phyloP scores from a whole-genome alignment of 768 basidiomycete genomes.

The Mycena leptocephala region DNA sequence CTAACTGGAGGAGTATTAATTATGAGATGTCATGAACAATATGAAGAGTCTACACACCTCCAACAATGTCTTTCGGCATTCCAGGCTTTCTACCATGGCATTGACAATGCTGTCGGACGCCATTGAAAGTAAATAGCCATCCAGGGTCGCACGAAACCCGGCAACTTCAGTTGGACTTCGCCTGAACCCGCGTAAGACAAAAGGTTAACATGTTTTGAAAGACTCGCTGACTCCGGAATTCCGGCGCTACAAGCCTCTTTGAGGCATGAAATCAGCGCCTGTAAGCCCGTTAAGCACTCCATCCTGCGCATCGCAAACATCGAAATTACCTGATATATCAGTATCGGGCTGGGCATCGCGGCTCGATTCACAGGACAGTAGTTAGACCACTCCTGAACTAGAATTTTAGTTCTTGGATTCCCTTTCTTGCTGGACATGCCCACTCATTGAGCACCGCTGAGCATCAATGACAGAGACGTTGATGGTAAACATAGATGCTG shows the following conservation, averaged over 20 bases:
- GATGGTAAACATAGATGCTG: too few species aligned
- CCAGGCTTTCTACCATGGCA: constrained; percentile 16
- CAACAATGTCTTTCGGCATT: constrained; percentile 16
- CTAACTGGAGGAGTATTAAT: neutral
- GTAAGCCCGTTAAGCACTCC: too few species aligned
- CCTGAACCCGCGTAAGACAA: neutral
- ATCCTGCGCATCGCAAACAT: too few species aligned
- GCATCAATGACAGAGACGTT: too few species aligned
- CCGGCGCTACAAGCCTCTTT: neutral
- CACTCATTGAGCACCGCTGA: too few species aligned
- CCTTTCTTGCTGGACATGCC: too few species aligned
- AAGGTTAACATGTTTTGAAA: neutral
- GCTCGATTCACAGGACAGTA: too few species aligned
- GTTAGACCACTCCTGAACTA: too few species aligned
- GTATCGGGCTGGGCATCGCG: too few species aligned
- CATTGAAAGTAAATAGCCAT: neutral
- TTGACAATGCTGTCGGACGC: neutral
- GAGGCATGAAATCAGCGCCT: neutral
- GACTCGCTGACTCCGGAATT: neutral
- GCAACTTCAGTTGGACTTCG: neutral
- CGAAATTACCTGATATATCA: neutral
- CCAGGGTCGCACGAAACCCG: neutral
- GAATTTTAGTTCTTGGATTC: too few species aligned
- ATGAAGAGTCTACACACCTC: neutral
- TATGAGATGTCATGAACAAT: neutral